Conservation (phyloP, 2,329 filamentous ascomycete genomes). For the Alternaria gansuensis region DNA sequence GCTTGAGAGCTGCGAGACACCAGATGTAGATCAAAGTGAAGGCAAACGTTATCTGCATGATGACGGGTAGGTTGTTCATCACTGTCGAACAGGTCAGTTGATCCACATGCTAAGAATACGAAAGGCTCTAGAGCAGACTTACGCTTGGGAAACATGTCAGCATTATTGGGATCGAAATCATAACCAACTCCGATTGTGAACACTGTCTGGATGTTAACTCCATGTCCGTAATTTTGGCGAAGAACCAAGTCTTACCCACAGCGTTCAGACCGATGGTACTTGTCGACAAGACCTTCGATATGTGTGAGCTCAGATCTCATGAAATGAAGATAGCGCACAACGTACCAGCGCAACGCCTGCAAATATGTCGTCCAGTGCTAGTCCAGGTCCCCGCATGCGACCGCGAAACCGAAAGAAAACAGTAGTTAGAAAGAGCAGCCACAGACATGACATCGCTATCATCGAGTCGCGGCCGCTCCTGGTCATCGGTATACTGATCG, state of each 20-base stretch:
- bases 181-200: slow-evolving; percentile 35
- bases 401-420: slow-evolving; percentile 27
- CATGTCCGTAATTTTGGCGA: background rate
- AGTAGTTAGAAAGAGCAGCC: slow-evolving; percentile 27
- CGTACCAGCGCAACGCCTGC: slow-evolving; percentile 28
- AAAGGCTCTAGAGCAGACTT: slow-evolving; percentile 2
- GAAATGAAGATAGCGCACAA: background rate
- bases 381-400: slow-evolving; percentile 28
- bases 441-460: slow-evolving; percentile 32
- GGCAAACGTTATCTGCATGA: slow-evolving; percentile 36
- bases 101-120: background rate
- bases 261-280: slow-evolving; percentile 34
- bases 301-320: background rate
- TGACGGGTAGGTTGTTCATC: slow-evolving; percentile 27
- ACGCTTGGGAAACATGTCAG: slow-evolving; percentile 27
- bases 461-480: slow-evolving; percentile 30
- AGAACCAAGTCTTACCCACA: slow-evolving; percentile 13
- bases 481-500: slow-evolving; percentile 27
- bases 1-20: slow-evolving; percentile 31
- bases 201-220: slow-evolving; percentile 11
- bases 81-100: slow-evolving; percentile 15
- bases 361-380: slow-evolving; percentile 32
- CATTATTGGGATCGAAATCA: slow-evolving; percentile 21
- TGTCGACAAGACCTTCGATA: slow-evolving; percentile 22
- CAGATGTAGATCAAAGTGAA: slow-evolving; percentile 37